These are phyloP conservation scores for Trichaptum fuscoviolaceum DNA, from an alignment of 768 basidiomycete genomes.

Conservation along the genomic window DNA sequence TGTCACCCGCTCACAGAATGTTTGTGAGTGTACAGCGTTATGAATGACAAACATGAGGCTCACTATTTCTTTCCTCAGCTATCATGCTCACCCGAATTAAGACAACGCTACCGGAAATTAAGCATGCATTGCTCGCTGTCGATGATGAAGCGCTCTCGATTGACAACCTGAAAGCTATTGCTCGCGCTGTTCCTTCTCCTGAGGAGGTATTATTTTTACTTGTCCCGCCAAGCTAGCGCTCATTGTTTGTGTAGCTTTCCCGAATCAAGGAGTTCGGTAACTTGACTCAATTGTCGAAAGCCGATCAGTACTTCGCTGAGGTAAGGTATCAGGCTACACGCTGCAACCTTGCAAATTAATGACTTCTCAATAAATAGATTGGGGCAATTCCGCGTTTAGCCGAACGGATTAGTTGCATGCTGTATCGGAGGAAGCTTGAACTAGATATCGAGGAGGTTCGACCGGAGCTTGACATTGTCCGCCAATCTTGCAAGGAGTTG, in stretches of 20 bases:
- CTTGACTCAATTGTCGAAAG: conserved; percentile 66
- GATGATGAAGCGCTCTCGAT: conserved; percentile 62
- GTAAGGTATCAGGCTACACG: conserved; percentile 31
- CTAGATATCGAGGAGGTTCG: conserved; percentile 78
- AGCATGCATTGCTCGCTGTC: conserved; percentile 63
- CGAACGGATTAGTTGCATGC: conserved; percentile 74
- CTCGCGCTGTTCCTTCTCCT: conserved; percentile 68
- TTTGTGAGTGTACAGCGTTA: conserved; percentile 43
- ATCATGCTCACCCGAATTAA: conserved; percentile 84
- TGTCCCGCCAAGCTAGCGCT: background rate
- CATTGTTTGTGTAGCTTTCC: conserved; percentile 38
- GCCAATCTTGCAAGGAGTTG: conserved; percentile 66
- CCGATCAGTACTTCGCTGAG: conserved; percentile 80
- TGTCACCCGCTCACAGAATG: conserved; percentile 78
- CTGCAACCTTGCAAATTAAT: background rate
- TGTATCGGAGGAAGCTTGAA: conserved; percentile 78
- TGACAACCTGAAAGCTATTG: conserved; percentile 75
- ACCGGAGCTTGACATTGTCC: conserved; percentile 72
- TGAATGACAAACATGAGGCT: conserved; percentile 6
- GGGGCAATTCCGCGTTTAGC: conserved; percentile 70
- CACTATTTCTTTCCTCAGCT: conserved; percentile 34
- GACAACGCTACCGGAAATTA: conserved; percentile 56
- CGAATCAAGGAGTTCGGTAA: conserved; percentile 69
- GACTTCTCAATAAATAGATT: conserved; percentile 42
- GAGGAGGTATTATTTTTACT: conserved; percentile 56